phyloP scores from a whole-genome alignment of 345 rosid genomes.

The Eucalyptus curtisii region DNA sequence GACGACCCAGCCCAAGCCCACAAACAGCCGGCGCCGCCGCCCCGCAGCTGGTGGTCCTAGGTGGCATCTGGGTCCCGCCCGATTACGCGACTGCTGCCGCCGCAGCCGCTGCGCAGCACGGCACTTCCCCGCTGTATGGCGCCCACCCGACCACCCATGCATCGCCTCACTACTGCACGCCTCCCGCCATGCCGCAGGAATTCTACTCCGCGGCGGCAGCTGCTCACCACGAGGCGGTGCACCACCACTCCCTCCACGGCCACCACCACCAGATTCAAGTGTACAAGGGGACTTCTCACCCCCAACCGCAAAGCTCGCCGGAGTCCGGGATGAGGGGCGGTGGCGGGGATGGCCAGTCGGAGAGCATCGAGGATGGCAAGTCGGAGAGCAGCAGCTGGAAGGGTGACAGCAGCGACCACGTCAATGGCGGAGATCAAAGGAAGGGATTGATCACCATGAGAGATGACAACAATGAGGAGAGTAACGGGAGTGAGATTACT shows the following conservation, averaged over 20 bases:
- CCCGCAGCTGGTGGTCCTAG: conserved; percentile 76
- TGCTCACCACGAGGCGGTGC: conserved; percentile 18
- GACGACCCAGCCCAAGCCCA: conserved; percentile 93
- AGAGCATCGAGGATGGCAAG: conserved; percentile 81
- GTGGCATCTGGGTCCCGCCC: conserved; percentile 91
- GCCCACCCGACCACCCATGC: conserved; percentile 36
- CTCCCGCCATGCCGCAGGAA: conserved; percentile 55
- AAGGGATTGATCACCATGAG: conserved; percentile 57
- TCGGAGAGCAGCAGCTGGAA: conserved; percentile 82
- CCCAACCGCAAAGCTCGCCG: conserved; percentile 37
- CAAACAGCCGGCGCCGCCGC: conserved; percentile 47
- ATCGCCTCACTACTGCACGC: conserved; percentile 52
- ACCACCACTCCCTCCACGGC: conserved; percentile 34
- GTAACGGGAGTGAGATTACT: conserved; percentile 83
- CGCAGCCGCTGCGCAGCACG: conserved; percentile 40
- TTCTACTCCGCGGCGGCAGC: conserved; percentile 31
- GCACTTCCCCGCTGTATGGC: conserved; percentile 34
- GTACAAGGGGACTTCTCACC: conserved; percentile 21
- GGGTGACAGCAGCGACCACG: conserved; percentile 47
- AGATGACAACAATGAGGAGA: conserved; percentile 62
- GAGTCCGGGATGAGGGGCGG: conserved; percentile 35
- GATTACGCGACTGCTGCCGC: conserved; percentile 76
- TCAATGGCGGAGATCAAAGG: conserved; percentile 40
- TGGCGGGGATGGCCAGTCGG: conserved; percentile 35
- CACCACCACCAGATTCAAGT: conserved; percentile 52